Evolutionary conservation across 306 rosid genomes (phyloP), one percentile per base, ranked within the genome.

Genomic region (Quercus alba): DNA sequence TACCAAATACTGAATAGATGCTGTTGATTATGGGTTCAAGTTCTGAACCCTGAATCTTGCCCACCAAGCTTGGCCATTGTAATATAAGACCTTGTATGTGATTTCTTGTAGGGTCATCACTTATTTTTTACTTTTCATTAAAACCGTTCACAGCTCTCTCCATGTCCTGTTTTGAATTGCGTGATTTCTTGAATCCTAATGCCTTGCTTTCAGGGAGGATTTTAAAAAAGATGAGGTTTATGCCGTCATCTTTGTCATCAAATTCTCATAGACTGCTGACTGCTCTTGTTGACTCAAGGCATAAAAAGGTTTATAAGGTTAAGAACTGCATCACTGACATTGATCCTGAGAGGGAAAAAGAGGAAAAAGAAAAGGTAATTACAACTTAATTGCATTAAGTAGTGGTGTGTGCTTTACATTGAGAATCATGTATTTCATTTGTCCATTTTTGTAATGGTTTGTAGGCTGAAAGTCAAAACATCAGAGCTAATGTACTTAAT

Each of bases 291-390:
- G 99, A 96, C 85, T 96, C 98, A 72, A 91, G 98, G 84, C 92
- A 96, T 67, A 96, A 91, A 86, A 96, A 91, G 86, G 93, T 86
- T 75, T 92, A 81, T 80, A 93, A 91, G 86, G 98, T 96, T 77
- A 96, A 96, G 85, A 96, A 96, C 86, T 96, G 98, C 68, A 77
- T 91, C 69, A 96, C 99, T 56, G 93, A 96, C 85, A 93, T 96
- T 75, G 99, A 96, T 84, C 99, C 99, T 79, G 99, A 96, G 91
- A 90, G 97, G 79, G 99, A 96, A 83, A 96, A 93, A 75, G 99
- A 96, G 89, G 99, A 96, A 87, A 96, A 96, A 71, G 98, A 96
- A 83, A 96, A 88, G 99, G 98, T 88, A 88, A 67, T 77, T 71
- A 80, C 35, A 81, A 77, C 41, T 77, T 71, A 80, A 44, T 81